Conservation (phyloP, 768 basidiomycete genomes). For the Suillus bovinus region DNA sequence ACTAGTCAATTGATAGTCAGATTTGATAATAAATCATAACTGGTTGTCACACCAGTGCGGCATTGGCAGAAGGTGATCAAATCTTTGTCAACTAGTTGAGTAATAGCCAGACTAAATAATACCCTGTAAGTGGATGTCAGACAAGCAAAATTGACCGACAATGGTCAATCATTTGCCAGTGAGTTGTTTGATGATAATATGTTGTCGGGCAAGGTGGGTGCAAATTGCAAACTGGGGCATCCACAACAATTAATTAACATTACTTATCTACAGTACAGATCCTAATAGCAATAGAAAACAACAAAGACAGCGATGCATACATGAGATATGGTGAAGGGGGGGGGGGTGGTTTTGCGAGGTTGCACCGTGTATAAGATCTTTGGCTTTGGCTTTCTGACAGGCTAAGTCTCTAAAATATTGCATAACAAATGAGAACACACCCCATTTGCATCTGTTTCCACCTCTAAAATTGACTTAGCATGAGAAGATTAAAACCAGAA, state of each 20-base stretch:
- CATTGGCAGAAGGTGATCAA: too few species aligned
- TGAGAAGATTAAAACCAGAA: conserved; percentile 7
- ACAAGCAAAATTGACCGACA: too few species aligned
- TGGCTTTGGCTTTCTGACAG: conserved; percentile 65
- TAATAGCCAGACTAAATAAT: too few species aligned
- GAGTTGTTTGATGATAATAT: too few species aligned
- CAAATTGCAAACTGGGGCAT: too few species aligned
- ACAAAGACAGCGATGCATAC: background rate
- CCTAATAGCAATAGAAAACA: background rate
- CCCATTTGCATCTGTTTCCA: conserved; percentile 75
- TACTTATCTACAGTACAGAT: background rate
- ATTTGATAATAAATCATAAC: too few species aligned
- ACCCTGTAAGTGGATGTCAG: too few species aligned
- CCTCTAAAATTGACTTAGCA: conserved; percentile 48
- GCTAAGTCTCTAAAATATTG: conserved; percentile 73
- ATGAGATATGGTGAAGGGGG: conserved; percentile 5
- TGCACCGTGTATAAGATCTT: conserved; percentile 69
- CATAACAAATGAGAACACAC: conserved; percentile 62
- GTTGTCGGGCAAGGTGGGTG: too few species aligned
- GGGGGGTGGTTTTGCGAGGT: conserved; percentile 22
- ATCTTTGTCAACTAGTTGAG: too few species aligned
- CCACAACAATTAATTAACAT: background rate
- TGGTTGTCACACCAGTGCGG: too few species aligned
- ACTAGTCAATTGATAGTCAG: background rate
- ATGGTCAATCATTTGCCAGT: too few species aligned